Conservation (phyloP, 352 stramenopile species). For the Globisporangium radiosum region DNA sequence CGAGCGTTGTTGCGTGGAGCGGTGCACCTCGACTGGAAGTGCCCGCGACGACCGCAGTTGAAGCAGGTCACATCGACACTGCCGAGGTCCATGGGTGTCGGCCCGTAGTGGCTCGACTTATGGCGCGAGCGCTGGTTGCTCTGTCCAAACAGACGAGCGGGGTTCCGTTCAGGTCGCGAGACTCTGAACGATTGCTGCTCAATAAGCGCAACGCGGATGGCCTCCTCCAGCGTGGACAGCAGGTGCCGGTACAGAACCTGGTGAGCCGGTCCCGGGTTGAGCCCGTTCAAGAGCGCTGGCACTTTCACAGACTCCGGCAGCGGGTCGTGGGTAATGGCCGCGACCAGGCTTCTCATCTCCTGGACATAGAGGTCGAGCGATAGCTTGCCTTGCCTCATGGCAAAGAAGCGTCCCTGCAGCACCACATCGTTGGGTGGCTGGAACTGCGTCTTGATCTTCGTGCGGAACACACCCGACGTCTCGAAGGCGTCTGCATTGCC, state of each 20-base stretch:
- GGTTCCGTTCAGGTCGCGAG: background rate
- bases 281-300: background rate
- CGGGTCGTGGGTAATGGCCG: background rate
- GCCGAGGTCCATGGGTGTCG: background rate
- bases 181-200: background rate
- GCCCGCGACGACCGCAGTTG: background rate
- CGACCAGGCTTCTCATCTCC: background rate
- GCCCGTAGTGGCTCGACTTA: background rate
- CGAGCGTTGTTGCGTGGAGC: background rate
- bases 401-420: background rate
- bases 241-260: background rate
- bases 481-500: background rate
- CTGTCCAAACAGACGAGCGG: background rate
- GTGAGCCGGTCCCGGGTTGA: background rate
- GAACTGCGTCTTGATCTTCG: background rate
- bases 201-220: constrained; percentile 1
- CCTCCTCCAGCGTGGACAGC: constrained; percentile 1
- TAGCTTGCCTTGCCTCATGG: background rate
- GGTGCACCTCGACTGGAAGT: background rate
- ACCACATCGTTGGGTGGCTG: background rate
- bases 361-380: background rate
- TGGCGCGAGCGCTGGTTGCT: background rate
- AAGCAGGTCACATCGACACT: background rate
- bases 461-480: background rate
- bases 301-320: constrained; percentile 4